Conservation (phyloP, 805 yeast species). For the Pachysolen tannophilus region DNA sequence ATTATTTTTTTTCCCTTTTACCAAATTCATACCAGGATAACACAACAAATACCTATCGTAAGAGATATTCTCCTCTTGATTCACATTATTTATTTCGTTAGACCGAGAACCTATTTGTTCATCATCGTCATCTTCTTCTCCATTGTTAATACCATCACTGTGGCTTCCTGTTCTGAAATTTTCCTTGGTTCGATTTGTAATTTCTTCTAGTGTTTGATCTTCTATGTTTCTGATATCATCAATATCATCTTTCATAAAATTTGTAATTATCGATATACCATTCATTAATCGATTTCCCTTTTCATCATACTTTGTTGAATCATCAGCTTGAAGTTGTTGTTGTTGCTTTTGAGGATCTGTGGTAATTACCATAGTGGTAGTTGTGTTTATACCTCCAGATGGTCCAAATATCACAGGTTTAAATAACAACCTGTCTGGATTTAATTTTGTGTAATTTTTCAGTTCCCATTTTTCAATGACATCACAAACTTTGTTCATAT, state of each 20-base stretch:
- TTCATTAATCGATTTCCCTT: constrained; percentile 26
- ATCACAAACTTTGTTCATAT: constrained; percentile 32
- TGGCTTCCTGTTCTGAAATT: too few species aligned
- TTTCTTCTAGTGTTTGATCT: constrained; percentile 42
- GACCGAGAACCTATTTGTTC: too few species aligned
- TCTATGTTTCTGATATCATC: constrained; percentile 56
- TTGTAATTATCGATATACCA: constrained; percentile 48
- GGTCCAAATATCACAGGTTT: constrained; percentile 80
- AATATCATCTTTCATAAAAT: constrained; percentile 61
- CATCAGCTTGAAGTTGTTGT: background rate
- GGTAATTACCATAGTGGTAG: constrained; percentile 32
- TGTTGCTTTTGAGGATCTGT: constrained; percentile 8
- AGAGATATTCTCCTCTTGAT: too few species aligned
- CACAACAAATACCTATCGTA: too few species aligned
- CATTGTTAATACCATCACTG: too few species aligned
- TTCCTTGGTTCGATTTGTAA: constrained; percentile 26
- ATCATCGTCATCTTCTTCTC: too few species aligned
- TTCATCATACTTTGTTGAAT: constrained; percentile 15
- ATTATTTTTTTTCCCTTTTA: too few species aligned
- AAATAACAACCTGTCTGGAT: constrained; percentile 58
- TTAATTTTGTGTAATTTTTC: constrained; percentile 44
- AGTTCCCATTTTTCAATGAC: constrained; percentile 42
- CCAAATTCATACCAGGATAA: too few species aligned
- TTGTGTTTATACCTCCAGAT: constrained; percentile 74
- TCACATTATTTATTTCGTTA: too few species aligned